Evolutionary conservation across 2,329 filamentous ascomycete genomes (phyloP), one percentile per base, ranked within the genome.

Genomic region (Bisporella sp.): DNA sequence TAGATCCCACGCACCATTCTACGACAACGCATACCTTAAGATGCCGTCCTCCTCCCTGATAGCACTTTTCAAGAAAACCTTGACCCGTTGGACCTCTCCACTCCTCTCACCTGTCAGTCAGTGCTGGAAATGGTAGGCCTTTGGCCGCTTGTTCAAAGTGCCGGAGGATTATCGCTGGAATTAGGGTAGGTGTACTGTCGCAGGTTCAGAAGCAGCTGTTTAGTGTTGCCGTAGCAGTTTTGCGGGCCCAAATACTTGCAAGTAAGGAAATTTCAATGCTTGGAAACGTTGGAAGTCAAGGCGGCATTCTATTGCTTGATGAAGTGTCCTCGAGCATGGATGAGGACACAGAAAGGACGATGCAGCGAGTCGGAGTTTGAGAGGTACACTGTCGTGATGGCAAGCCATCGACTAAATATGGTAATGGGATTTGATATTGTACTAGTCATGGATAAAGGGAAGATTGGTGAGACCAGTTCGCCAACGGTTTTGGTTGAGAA

Each of bases 321-420:
- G 51, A 57, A 40, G 49, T 51, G 9, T 54, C 41, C 32, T 50
- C 43, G 41, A 79, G 74, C 50, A 73, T 84, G 40, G 81, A 84
- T 56, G 65, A 67, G 11, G 71, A 74, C 49, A 81, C 79, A 0
- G 79, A 84, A 51, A 67, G 72, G 41, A 64, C 72, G 8, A 77
- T 83, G 64, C 76, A 81, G 57, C 65, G 68, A 5, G 66, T 83
- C 28, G 35, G 70, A 71, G 33, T 82, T 84, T 59, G 62, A 64
- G 2, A 69, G 68, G 4, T 75, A 78, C 59, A 85, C 81, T 2
- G 73, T 85, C 11, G 57, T 71, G 31, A 63, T 63, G 0, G 62
- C 70, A 1, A 66, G 64, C 33, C 68, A 71, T 54, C 55, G 64
- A 1, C 54, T 71, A 28, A 55, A 68, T 6, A 76, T 72, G 0